Conservation (phyloP, 73 alveolate genomes). For the Symbiodinium pilosum region DNA sequence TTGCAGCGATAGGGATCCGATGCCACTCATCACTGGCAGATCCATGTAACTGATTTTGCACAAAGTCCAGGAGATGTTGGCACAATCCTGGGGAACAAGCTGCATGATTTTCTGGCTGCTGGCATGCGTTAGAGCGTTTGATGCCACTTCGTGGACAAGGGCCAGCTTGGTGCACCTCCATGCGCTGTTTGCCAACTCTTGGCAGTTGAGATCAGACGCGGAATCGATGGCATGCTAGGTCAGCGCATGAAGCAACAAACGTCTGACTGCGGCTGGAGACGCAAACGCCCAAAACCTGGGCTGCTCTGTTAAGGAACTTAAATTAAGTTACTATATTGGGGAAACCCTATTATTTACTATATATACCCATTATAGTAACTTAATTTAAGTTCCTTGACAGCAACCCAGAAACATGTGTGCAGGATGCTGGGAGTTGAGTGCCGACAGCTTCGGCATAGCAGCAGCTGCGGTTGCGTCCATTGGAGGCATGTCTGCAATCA, state of each 20-base stretch:
- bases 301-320: too few species aligned
- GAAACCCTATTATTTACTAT: too few species aligned
- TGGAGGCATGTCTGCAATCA: background rate
- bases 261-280: background rate
- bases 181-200: slow-evolving; percentile 33
- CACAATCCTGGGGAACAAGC: slow-evolving; percentile 32
- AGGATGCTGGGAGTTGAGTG: slow-evolving; percentile 26
- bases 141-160: background rate
- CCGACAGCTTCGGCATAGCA: slow-evolving; percentile 19
- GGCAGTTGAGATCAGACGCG: background rate
- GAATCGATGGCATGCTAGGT: background rate
- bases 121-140: background rate
- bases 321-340: too few species aligned
- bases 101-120: background rate
- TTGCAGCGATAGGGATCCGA: background rate
- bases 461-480: slow-evolving; percentile 6
- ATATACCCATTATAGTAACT: too few species aligned
- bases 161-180: slow-evolving; percentile 55
- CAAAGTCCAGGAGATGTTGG: slow-evolving; percentile 20
- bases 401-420: slow-evolving; percentile 58
- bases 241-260: slow-evolving; percentile 7
- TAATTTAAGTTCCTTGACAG: too few species aligned
- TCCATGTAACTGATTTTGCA: slow-evolving; percentile 21
- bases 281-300: slow-evolving; percentile 25
- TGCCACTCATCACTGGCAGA: background rate